Percentiles rank a stretch among this genome's conserved stretches.
phyloP scores from a whole-genome alignment of 495 filamentous ascomycete species.

The Trichodelitschia bisporula region DNA sequence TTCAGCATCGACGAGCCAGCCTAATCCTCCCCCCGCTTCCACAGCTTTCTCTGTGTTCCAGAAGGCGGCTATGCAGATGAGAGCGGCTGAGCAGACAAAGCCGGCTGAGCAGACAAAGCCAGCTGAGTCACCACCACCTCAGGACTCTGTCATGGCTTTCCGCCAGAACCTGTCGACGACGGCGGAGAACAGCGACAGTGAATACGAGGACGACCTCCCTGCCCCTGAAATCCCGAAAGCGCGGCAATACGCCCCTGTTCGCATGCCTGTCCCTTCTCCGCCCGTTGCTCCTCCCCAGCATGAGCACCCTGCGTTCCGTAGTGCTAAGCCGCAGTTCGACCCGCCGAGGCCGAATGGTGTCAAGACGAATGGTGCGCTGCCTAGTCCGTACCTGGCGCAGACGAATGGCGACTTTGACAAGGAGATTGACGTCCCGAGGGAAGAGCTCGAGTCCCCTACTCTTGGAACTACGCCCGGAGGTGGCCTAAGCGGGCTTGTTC shows the following conservation, averaged over 20 bases:
- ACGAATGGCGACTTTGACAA: too few species aligned
- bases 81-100: conserved; percentile 1
- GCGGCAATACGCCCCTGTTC: background rate
- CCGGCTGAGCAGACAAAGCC: conserved; percentile 2
- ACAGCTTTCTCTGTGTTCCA: conserved; percentile 18
- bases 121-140: too few species aligned
- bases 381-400: too few species aligned
- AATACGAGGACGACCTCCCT: conserved; percentile 2
- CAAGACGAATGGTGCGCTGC: too few species aligned
- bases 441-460: conserved; percentile 52
- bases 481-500: conserved; percentile 60
- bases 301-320: conserved; percentile 2
- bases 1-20: background rate
- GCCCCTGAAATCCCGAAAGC: background rate
- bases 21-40: too few species aligned
- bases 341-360: too few species aligned
- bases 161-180: conserved; percentile 11
- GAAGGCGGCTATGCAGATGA: conserved; percentile 13
- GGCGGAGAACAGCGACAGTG: conserved; percentile 8
- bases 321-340: too few species aligned
- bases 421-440: too few species aligned
- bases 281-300: background rate
- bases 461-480: conserved; percentile 32
- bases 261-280: too few species aligned
- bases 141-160: too few species aligned